A percentile compares a stretch with the other conserved stretches of the same genome.
phyloP scores from a whole-genome alignment of 176 grass and related monocot genomes.

The Eremochloa ophiuroides region DNA sequence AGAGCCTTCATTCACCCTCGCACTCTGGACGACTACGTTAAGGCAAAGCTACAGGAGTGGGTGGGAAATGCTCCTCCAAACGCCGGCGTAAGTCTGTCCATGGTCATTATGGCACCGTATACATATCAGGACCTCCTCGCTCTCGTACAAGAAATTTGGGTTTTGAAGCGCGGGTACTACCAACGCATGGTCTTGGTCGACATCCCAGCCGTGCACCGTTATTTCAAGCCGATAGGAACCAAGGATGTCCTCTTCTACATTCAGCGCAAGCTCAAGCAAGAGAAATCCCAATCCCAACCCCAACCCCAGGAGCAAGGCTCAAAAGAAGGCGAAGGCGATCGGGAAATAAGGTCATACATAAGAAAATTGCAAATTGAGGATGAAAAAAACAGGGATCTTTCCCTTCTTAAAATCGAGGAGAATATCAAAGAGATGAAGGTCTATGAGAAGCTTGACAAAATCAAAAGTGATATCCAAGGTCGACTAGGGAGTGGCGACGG shows the following conservation, averaged over 20 bases:
- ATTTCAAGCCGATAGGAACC: background rate
- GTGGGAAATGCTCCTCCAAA: accelerated
- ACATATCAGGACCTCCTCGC: background rate
- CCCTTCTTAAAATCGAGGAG: too few species aligned
- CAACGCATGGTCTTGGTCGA: background rate
- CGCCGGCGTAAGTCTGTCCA: background rate
- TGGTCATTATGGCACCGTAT: background rate
- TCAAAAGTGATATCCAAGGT: too few species aligned
- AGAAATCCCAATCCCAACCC: too few species aligned
- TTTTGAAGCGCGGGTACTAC: accelerated
- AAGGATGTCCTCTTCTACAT: slow-evolving; percentile 29
- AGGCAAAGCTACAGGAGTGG: background rate
- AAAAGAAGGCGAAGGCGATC: too few species aligned
- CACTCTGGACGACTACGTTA: background rate
- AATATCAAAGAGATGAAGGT: too few species aligned
- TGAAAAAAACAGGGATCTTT: background rate
- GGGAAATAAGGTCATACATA: too few species aligned
- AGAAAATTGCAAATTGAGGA: background rate
- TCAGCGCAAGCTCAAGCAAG: background rate
- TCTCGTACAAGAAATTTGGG: background rate
- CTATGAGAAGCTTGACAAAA: too few species aligned
- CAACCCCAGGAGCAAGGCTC: too few species aligned
- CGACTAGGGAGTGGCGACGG: too few species aligned
- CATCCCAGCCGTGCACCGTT: background rate
- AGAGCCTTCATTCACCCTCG: too few species aligned